Evolutionary conservation across 2,329 filamentous ascomycete species (phyloP), one percentile per base, ranked within the genome.

Genomic region (Sarocladium oryzae): DNA sequence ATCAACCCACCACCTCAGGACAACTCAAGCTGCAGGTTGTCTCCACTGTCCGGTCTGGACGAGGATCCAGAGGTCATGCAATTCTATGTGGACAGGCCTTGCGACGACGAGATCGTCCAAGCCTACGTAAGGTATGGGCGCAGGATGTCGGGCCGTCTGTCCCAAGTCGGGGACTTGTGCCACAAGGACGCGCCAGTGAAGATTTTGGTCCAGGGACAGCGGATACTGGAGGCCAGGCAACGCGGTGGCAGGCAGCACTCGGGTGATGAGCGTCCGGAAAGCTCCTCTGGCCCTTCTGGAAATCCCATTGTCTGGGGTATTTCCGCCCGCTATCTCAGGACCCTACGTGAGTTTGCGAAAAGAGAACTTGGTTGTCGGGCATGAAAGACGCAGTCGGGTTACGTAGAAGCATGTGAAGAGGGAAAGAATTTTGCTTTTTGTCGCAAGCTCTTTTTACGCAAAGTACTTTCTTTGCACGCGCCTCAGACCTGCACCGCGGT

Each of bases 31-130:
- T 11, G 18, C 30, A 30, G 1, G 30, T 38, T 21, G 30, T 51
- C 49, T 5, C 49, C 21, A 5, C 13, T 37, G 21, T 41, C 49
- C 13, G 49, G 18, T 18, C 15, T 40, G 23, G 54, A 56, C 10
- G 49, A 53, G 16, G 51, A 55, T 23, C 46, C 46, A 2, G 55
- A 55, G 37, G 66, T 69, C 1, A 64, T 60, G 1, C 72, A 74
- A 21, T 73, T 79, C 28, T 70, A 75, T 35, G 65, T 81, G 1
- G 78, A 81, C 54, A 65, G 76, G 9, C 78, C 77, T 1, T 70
- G 70, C 6, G 76, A 80, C 56, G 78, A 81, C 59, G 77, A 80
- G 57, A 65, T 80, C 20, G 75, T 79, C 2, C 78, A 81, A 58
- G 62, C 73, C 8, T 81, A 76, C 58, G 75, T 81, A 4, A 66